A percentile compares a stretch with the other conserved stretches of the same genome.
Evolutionary conservation across 805 yeast species (phyloP).

Genomic region (Sporopachydermia quercuum): DNA sequence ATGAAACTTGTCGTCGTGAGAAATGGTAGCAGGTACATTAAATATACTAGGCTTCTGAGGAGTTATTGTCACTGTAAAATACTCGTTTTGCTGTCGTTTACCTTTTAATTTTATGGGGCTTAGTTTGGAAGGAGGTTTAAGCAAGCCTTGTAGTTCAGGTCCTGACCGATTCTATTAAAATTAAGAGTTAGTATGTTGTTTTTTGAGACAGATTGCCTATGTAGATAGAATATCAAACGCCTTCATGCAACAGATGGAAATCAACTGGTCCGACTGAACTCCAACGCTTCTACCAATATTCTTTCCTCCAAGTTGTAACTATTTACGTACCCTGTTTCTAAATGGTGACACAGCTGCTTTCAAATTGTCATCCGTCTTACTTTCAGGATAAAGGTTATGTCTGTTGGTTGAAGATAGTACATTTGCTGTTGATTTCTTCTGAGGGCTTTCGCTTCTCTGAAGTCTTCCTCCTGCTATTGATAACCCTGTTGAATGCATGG

Average conservation of each 20-base stretch:
- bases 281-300: neutral
- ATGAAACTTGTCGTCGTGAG: neutral
- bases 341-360: neutral
- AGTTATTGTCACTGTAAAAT: neutral
- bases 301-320: too few species aligned
- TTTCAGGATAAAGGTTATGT: conserved; percentile 2
- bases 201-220: too few species aligned
- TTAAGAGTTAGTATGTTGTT: too few species aligned
- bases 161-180: too few species aligned
- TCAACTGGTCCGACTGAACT: neutral
- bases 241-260: neutral
- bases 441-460: neutral
- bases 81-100: neutral
- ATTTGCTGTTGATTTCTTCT: conserved; percentile 4
- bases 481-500: neutral
- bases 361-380: neutral
- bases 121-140: neutral
- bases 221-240: too few species aligned
- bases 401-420: neutral
- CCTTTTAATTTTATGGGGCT: neutral
- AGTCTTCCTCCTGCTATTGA: neutral
- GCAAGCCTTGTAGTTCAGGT: neutral
- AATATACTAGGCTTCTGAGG: neutral
- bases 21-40: neutral
- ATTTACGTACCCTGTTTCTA: neutral